Base-by-base conservation (phyloP, 2,329 filamentous ascomycete species). In the Aureobasidium sp. region DNA sequence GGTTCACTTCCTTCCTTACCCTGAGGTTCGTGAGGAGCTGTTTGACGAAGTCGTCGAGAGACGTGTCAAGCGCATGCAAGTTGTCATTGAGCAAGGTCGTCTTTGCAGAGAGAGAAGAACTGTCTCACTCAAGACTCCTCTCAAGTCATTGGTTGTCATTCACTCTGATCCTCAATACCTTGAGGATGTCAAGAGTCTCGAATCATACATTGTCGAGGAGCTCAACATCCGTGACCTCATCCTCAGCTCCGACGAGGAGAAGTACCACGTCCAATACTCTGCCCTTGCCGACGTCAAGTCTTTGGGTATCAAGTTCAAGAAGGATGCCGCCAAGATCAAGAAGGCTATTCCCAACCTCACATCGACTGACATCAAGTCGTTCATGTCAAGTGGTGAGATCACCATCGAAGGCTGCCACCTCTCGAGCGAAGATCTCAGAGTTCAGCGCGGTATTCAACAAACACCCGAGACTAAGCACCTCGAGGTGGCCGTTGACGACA, bases 291-390 rank as follows among this genome's bases (percentile, higher is more conserved):
- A 99, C 75, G 97, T 94, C 88, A 91, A 94, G 15, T 88, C 90
- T 2, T 82, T 99, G 17, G 94, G 94, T 67, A 96, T 96, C 84
- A 97, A 97, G 79, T 83, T 97, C 68, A 96, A 96, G 82, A 97
- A 96, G 77, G 92, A 97, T 70, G 90, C 91, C 67, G 85, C 87
- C 67, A 90, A 88, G 72, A 91, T 97, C 68, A 95, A 95, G 80
- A 95, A 93, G 77, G 91, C 90, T 2, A 79, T 99, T 50, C 92
- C 92, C 6, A 81, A 78, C 42, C 79, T 99, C 53, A 89, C 83
- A 23, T 92, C 87, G 67, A 85, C 90, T 12, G 84, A 96, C 67
- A 91, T 96, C 64, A 90, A 92, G 73, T 78, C 80, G 42, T 99
- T 91, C 73, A 80, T 94, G 44, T 77, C 83, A 46, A 82, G 85